Percentiles rank a stretch among this genome's conserved stretches.
These are phyloP conservation scores for Prototheca stagnorum DNA, from an alignment of 163 green algal species.

Conservation along the genomic window DNA sequence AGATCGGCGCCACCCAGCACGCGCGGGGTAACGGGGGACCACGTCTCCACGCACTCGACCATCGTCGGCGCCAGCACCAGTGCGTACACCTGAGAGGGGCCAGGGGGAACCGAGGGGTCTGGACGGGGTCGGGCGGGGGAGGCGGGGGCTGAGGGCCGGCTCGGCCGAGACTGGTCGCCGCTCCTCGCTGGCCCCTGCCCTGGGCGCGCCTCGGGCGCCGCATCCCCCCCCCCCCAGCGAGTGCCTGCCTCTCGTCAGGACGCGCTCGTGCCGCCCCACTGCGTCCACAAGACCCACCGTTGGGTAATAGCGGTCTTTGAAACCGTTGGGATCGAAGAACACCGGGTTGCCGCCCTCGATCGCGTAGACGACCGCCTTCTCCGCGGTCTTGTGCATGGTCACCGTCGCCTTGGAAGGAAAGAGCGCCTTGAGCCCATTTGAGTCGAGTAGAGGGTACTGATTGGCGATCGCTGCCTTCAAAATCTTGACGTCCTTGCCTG, in stretches of 20 bases:
- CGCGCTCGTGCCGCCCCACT: no score
- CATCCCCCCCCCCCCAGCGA: no score
- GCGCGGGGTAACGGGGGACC: conserved; percentile 17
- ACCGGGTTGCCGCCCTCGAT: conserved; percentile 19
- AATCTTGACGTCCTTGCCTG: conserved; percentile 36
- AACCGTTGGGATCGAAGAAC: conserved; percentile 35
- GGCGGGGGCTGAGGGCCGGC: no score
- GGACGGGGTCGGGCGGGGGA: no score
- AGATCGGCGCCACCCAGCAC: conserved; percentile 31
- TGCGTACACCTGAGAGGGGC: conserved; percentile 23
- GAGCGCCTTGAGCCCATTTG: conserved; percentile 16
- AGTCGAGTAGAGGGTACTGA: conserved; percentile 11
- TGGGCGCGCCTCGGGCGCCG: no score
- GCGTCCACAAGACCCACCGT: conserved; percentile 21
- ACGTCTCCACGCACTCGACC: conserved; percentile 20
- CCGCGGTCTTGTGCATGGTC: conserved; percentile 21
- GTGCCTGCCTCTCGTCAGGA: no score
- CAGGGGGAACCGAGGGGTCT: no score
- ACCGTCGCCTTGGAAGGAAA: conserved; percentile 22
- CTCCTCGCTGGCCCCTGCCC: no score
- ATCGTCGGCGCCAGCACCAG: conserved; percentile 14
- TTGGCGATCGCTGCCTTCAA: conserved; percentile 12
- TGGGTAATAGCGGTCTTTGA: conserved; percentile 23
- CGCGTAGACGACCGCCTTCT: conserved; percentile 21
- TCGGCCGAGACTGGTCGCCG: no score